Evolutionary conservation across 306 rosid genomes (phyloP), one percentile per base, ranked within the genome.

Genomic region (Nissolia schottii): DNA sequence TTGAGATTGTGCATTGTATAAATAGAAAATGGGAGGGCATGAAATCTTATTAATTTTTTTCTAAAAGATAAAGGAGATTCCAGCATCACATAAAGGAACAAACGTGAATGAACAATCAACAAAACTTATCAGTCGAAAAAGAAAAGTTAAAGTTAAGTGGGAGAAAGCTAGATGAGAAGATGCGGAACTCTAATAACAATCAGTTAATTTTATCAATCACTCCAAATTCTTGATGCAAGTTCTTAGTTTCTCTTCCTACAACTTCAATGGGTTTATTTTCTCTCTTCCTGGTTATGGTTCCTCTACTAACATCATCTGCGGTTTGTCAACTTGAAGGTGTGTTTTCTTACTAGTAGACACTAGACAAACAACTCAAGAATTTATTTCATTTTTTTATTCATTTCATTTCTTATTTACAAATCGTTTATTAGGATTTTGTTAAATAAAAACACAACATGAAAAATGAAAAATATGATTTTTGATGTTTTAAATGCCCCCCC

Each of bases 271-370:
- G 66, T 81, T 86, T 67, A 35, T 62, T 77, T 77, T 65, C 79
- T 79, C 74, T 55, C 53, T 59, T 75, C 81, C 50, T 83, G 56
- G 23, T 85, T 37, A 6, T 77, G 16, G 67, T 85, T 86, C 71
- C 79, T 71, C 77, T 82, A 23, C 29, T 78, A 38, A n/a, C 76
- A 24, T 82, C 91, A 14, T 76, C 43, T 62, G 83, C 81, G 8
- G n/a, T 82, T 31, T 87, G 83, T 73, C 99, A 91, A 82, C 79
- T 94, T 79, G 40, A 84, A 85, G 99, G 99, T 94, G 86, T 11
- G 88, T 78, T 76, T 50, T 67, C 45, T 38, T 27, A n/a, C n/a
- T 46, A 2, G 14, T 14, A 69, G 6, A 22, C 15, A 41, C 49
- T 41, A 41, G 4, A 6, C 20, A 12, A 62, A n/a, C 53, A 63